Evolutionary conservation across 2,329 filamentous ascomycete species (phyloP).

Genomic region (Pseudonectria foliicola): DNA sequence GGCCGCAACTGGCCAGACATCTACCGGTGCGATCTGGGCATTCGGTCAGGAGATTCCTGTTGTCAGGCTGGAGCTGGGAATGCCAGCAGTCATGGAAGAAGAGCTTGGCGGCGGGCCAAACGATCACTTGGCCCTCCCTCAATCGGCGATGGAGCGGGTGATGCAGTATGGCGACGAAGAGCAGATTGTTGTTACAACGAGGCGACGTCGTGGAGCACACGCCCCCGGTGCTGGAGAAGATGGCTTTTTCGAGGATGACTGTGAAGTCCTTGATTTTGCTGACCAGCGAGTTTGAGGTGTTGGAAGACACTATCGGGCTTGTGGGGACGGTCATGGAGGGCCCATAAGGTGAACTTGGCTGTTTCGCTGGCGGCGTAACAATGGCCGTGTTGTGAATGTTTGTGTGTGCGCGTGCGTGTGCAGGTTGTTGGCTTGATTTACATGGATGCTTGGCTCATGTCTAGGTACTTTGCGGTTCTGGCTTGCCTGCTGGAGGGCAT

Average conservation of each 20-base stretch:
- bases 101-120: slow-evolving; percentile 41
- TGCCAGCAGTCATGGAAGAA: slow-evolving; percentile 40
- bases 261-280: slow-evolving; percentile 84
- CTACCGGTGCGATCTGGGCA: slow-evolving; percentile 39
- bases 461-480: too few relatives aligned
- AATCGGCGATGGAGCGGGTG: slow-evolving; percentile 57
- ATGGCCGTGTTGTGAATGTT: not conserved
- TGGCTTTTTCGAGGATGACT: slow-evolving; percentile 88
- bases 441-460: too few relatives aligned
- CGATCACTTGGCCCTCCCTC: slow-evolving; percentile 52
- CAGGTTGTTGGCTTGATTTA: too few relatives aligned
- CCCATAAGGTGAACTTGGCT: too few relatives aligned
- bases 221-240: slow-evolving; percentile 51
- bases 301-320: slow-evolving; percentile 17
- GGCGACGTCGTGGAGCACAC: slow-evolving; percentile 54
- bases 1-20: slow-evolving; percentile 9
- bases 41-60: slow-evolving; percentile 51
- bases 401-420: too few relatives aligned
- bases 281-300: slow-evolving; percentile 53
- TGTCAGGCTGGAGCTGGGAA: slow-evolving; percentile 46
- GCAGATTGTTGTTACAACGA: slow-evolving; percentile 76
- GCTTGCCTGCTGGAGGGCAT: too few relatives aligned
- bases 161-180: slow-evolving; percentile 58
- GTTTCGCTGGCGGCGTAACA: not conserved
- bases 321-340: too few relatives aligned